Conservation (phyloP, 352 stramenopile genomes). For the Pythium oligandrum region DNA sequence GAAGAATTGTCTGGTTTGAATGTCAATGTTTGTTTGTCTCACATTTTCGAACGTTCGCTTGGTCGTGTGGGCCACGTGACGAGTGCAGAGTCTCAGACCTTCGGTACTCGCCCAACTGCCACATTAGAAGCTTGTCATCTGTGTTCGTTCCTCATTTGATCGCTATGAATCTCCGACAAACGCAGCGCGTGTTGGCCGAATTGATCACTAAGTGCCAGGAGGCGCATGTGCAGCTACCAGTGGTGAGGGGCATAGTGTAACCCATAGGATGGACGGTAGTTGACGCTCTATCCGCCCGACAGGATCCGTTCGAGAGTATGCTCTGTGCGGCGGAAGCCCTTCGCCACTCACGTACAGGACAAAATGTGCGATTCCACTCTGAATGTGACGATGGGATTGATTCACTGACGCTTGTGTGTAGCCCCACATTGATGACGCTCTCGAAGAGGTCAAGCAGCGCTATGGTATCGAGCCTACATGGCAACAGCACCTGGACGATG, state of each 20-base stretch:
- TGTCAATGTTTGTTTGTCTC: too few relatives aligned
- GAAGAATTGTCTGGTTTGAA: too few relatives aligned
- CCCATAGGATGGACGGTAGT: background rate
- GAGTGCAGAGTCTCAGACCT: too few relatives aligned
- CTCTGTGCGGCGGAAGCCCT: conserved; percentile 13
- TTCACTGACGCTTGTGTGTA: background rate
- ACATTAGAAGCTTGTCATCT: too few relatives aligned
- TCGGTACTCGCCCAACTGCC: too few relatives aligned
- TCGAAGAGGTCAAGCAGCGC: conserved; percentile 52
- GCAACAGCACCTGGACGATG: conserved; percentile 38
- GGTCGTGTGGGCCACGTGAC: too few relatives aligned
- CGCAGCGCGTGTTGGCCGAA: conserved; percentile 52
- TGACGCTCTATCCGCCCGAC: background rate
- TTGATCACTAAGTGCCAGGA: conserved; percentile 58
- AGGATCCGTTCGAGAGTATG: conserved; percentile 19
- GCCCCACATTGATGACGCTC: conserved; percentile 33
- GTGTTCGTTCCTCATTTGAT: too few relatives aligned
- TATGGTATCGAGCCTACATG: conserved; percentile 48
- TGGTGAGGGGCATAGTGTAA: conserved; percentile 4
- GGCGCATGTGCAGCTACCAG: conserved; percentile 46
- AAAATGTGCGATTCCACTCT: background rate
- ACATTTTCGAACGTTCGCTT: too few relatives aligned
- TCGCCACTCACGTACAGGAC: conserved; percentile 16
- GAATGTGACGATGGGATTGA: too few relatives aligned
- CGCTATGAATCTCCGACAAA: conserved; percentile 59